Evolutionary conservation across 768 basidiomycete genomes (phyloP), one percentile per base, ranked within the genome.

Genomic region (Holtermannia corniformis): DNA sequence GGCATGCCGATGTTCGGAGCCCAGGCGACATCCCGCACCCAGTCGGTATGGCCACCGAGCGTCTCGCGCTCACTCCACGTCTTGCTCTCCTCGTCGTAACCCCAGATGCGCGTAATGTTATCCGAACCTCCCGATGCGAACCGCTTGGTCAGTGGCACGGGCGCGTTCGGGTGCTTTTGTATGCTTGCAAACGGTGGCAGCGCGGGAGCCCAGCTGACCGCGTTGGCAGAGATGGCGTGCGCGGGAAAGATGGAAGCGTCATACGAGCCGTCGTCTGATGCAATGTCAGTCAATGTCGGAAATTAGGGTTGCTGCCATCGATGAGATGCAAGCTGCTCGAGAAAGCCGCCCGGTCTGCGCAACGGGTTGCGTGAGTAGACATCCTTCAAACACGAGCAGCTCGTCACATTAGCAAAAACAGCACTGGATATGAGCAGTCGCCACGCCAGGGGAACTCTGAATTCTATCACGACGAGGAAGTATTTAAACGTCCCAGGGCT

Each of bases 21-120:
- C 91, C 92, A 97, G 0, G 93, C 88, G n/a, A 96, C 92, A 69
- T 97, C 93, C 44, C 93, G 79, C 20, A 99, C 92, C 93, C 93
- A 99, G 72, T 99, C 93, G 0, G 85, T 80, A 72, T 99, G 93
- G 0, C 89, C 91, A 47, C 88, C 86, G 21, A 99, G 80, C 0
- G 78, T 81, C 63, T 93, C 91, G 70, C 91, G 92, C 62, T 89
- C 87, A 13, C 80, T 78, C 90, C 92, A 96, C 5, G 86, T 81
- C 71, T 91, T 85, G 7, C 82, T 78, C 49, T 87, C 85, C 49
- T 92, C 87, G 56, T 83, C 81, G 76, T 83, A 95, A 0, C 79
- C 83, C 93, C 93, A 96, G 60, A 96, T 87, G 64, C 84, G 85
- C 63, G 95, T 88, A 46, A 93, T 79, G 65, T 92, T 91, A 74